Evolutionary conservation across 2,329 filamentous ascomycete genomes (phyloP).

Genomic region (Fusarium luffae): DNA sequence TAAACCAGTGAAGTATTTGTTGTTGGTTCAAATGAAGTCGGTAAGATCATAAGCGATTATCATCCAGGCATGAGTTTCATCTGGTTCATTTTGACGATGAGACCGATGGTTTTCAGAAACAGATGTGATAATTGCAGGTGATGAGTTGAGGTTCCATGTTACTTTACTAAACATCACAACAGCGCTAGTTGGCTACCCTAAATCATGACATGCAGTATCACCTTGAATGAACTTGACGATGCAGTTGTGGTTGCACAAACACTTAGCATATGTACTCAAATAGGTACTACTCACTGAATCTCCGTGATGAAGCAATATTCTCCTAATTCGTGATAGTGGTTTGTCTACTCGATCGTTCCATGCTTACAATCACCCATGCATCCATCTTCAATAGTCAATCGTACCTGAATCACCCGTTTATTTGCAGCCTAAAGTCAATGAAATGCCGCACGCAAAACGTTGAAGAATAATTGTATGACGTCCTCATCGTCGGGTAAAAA

Average conservation of each 20-base stretch:
- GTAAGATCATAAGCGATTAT: not conserved
- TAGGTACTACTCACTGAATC: not conserved
- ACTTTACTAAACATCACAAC: not conserved
- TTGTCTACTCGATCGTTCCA: not conserved
- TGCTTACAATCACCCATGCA: not conserved
- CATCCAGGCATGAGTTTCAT: not conserved
- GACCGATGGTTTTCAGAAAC: not conserved
- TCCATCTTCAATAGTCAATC: not conserved
- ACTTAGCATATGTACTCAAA: not conserved
- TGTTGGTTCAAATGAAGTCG: not conserved
- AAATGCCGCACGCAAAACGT: not conserved
- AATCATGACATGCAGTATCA: not conserved
- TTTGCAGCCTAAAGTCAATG: constrained; percentile 16
- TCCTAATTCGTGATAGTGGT: not conserved
- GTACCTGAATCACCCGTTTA: not conserved
- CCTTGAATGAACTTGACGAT: not conserved
- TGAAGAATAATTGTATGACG: not conserved
- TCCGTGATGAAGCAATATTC: not conserved
- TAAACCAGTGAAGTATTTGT: constrained; percentile 12
- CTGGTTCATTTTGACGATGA: not conserved
- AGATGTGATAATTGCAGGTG: not conserved
- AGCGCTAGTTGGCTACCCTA: constrained; percentile 22
- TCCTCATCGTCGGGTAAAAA: constrained; percentile 11
- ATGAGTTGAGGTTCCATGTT: not conserved
- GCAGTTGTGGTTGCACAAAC: not conserved